A percentile compares a stretch with the other conserved stretches of the same genome.
phyloP scores from a whole-genome alignment of 768 basidiomycete genomes.

The Pisolithus orientalis region DNA sequence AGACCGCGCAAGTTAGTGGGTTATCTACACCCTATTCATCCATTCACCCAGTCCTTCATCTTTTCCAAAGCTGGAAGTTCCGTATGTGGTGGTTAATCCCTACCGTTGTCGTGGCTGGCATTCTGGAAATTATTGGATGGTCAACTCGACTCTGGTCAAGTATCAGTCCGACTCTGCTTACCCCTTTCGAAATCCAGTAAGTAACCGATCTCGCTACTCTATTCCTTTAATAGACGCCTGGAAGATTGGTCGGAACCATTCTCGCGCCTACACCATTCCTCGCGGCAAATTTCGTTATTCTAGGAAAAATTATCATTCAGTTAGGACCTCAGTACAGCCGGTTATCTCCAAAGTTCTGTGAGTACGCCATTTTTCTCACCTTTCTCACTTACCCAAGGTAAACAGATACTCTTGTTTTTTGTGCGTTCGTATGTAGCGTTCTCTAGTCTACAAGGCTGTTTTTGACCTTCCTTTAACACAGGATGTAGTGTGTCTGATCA shows the following conservation, averaged over 20 bases:
- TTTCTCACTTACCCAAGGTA: background rate
- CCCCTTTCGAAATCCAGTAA: constrained; percentile 41
- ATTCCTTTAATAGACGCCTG: background rate
- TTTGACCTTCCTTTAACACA: constrained; percentile 1
- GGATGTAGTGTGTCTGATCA: constrained; percentile 32
- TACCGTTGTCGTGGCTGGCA: constrained; percentile 42
- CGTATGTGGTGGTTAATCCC: constrained; percentile 49
- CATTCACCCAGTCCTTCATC: constrained; percentile 36
- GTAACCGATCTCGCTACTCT: constrained; percentile 3
- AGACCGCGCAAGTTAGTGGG: background rate
- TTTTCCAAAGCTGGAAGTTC: constrained; percentile 37
- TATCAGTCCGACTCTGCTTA: constrained; percentile 6
- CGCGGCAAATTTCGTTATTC: constrained; percentile 51
- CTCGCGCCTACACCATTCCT: constrained; percentile 52
- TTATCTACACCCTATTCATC: background rate
- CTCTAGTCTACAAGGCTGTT: background rate
- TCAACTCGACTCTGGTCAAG: constrained; percentile 48
- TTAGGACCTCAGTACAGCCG: constrained; percentile 48
- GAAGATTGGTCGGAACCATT: constrained; percentile 35
- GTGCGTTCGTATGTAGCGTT: constrained; percentile 6
- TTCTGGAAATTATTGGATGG: constrained; percentile 53
- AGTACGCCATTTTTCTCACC: background rate
- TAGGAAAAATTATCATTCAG: constrained; percentile 37
- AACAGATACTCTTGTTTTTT: constrained; percentile 11
- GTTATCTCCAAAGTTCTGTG: constrained; percentile 29